Conservation (phyloP, 2,329 filamentous ascomycete species). For the Colletotrichum truncatum region DNA sequence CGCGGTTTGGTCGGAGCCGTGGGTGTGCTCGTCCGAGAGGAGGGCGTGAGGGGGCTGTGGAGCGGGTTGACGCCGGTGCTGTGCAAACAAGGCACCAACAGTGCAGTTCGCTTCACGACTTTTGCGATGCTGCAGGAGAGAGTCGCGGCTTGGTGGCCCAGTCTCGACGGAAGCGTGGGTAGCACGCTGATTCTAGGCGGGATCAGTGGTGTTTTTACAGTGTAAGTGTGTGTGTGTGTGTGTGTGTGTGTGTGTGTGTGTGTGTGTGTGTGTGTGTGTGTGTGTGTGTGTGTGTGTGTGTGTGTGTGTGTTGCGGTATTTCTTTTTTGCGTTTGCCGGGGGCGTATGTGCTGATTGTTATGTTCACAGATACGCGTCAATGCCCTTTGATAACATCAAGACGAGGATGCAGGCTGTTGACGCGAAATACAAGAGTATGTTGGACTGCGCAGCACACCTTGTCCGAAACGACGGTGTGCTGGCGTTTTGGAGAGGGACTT, state of each 20-base stretch:
- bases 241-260: background rate
- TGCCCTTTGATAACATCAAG: conserved; percentile 22
- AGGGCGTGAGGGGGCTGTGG: conserved; percentile 5
- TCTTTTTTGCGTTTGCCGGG: too few relatives aligned
- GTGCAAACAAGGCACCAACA: conserved; percentile 12
- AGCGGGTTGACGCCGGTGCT: conserved; percentile 2
- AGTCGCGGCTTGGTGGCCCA: background rate
- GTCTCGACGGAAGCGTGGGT: background rate
- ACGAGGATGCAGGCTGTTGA: conserved; percentile 16
- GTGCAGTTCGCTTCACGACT: conserved; percentile 20
- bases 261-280: background rate
- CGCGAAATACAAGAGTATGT: conserved; percentile 5
- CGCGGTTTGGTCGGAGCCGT: background rate
- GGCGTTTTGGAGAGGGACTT: conserved; percentile 19
- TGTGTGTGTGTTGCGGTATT: background rate
- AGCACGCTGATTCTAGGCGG: conserved; percentile 6
- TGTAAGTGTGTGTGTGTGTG: background rate
- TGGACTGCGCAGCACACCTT: conserved; percentile 14
- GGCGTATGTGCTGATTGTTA: background rate
- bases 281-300: background rate
- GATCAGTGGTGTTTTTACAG: conserved; percentile 16
- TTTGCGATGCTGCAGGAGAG: conserved; percentile 12
- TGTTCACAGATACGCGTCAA: background rate
- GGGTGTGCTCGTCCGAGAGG: background rate
- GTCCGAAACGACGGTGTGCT: background rate